Conservation (phyloP, 192 early-diverging fungal genomes). For the Podila epigama region DNA sequence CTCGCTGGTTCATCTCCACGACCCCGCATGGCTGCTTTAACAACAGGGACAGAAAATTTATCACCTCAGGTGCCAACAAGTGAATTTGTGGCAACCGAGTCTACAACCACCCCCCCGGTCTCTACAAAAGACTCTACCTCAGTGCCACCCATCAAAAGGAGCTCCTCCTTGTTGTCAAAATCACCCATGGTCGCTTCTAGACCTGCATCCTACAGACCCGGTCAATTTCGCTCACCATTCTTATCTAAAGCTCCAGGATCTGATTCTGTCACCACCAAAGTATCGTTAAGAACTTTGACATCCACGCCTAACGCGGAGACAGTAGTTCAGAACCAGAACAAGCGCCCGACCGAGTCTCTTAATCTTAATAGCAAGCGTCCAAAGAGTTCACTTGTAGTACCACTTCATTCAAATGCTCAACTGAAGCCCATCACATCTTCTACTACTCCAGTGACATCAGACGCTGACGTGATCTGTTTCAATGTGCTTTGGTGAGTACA, state of each 20-base stretch:
- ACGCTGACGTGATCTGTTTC: conserved; percentile 8
- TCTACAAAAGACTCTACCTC: neutral
- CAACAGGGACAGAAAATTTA: neutral
- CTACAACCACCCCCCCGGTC: neutral
- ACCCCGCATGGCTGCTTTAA: neutral
- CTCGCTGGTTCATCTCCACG: neutral
- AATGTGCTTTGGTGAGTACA: conserved; percentile 27
- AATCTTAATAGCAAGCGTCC: neutral
- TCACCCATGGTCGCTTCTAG: neutral
- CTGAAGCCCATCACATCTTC: neutral
- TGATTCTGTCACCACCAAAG: neutral
- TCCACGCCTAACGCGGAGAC: too few relatives aligned
- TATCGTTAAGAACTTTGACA: neutral
- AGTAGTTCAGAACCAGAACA: too few relatives aligned
- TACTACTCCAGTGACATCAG: neutral
- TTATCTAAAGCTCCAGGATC: neutral
- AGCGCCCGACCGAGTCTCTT: neutral
- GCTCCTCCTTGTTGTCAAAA: neutral
- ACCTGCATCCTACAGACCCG: neutral
- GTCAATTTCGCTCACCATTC: neutral
- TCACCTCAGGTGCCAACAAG: neutral
- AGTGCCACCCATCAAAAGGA: neutral
- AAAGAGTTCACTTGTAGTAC: neutral
- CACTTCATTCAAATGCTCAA: neutral
- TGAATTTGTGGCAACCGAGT: neutral